phyloP scores from a whole-genome alignment of 345 rosid species.

The Linum tenue region DNA sequence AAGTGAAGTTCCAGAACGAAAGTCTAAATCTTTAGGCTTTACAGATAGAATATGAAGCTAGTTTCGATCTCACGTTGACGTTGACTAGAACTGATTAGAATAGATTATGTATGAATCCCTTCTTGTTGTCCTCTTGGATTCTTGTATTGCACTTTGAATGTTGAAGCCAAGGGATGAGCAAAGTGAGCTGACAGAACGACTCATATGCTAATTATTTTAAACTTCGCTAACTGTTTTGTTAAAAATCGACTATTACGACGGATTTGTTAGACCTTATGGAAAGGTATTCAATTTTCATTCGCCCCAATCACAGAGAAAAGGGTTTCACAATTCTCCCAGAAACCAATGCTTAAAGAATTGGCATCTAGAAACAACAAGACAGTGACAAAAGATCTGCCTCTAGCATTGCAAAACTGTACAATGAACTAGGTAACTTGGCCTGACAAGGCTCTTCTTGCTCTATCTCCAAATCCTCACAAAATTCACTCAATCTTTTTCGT shows the following conservation, averaged over 20 bases:
- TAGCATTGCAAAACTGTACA: not conserved
- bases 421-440: not conserved
- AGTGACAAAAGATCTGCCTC: not conserved
- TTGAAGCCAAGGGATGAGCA: too few species aligned
- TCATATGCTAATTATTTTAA: too few species aligned
- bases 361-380: not conserved
- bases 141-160: too few species aligned
- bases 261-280: too few species aligned
- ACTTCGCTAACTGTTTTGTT: too few species aligned
- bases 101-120: too few species aligned
- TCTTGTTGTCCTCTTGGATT: too few species aligned
- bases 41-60: not conserved
- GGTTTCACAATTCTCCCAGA: not conserved
- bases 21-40: not conserved
- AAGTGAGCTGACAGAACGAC: too few species aligned
- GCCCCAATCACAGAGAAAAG: too few species aligned
- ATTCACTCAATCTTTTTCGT: not conserved
- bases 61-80: not conserved
- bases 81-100: not conserved
- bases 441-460: not conserved
- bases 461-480: not conserved
- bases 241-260: too few species aligned
- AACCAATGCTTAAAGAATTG: not conserved
- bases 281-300: too few species aligned
- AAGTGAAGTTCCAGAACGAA: conserved; percentile 24